A percentile compares a stretch with the other conserved stretches of the same genome.
Evolutionary conservation across 1,139 yeast genomes (phyloP).

Genomic region (Yamadazyma taylorii): DNA sequence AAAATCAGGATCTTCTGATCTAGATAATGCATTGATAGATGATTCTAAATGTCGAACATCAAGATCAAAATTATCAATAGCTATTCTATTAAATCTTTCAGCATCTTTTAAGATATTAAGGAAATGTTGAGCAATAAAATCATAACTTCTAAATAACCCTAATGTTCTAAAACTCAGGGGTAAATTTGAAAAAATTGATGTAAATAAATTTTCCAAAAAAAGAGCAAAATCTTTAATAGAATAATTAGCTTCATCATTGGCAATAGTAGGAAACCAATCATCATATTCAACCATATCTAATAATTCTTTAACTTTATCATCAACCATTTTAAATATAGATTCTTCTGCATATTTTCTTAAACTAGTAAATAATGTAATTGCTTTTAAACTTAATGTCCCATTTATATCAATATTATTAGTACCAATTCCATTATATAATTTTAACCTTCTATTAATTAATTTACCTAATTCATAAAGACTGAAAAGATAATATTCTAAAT

Average conservation of each 20-base stretch:
- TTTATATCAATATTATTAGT: constrained; percentile 40
- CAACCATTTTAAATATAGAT: constrained; percentile 77
- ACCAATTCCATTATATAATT: constrained; percentile 57
- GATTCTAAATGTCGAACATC: constrained; percentile 43
- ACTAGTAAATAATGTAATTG: constrained; percentile 52
- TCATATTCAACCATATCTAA: constrained; percentile 85
- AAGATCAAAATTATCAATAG: constrained; percentile 45
- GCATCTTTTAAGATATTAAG: constrained; percentile 58
- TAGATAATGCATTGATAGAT: constrained; percentile 30
- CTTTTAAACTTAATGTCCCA: constrained; percentile 41
- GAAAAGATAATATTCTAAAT: constrained; percentile 78
- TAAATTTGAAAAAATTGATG: constrained; percentile 80
- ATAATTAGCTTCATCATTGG: constrained; percentile 64
- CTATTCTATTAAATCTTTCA: constrained; percentile 35
- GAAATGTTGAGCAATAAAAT: constrained; percentile 75
- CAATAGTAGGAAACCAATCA: constrained; percentile 57
- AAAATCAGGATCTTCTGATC: constrained; percentile 9
- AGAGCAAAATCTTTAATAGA: constrained; percentile 85
- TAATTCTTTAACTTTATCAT: constrained; percentile 73
- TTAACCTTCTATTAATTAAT: constrained; percentile 39
- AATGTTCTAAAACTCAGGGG: constrained; percentile 78
- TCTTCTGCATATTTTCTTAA: constrained; percentile 78
- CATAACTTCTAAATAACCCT: constrained; percentile 82
- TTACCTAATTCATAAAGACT: constrained; percentile 59
- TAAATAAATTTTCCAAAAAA: constrained; percentile 81